A percentile compares a stretch with the other conserved stretches of the same genome.
Evolutionary conservation across 768 basidiomycete species (phyloP).

Genomic region (Leccinum arenicola): DNA sequence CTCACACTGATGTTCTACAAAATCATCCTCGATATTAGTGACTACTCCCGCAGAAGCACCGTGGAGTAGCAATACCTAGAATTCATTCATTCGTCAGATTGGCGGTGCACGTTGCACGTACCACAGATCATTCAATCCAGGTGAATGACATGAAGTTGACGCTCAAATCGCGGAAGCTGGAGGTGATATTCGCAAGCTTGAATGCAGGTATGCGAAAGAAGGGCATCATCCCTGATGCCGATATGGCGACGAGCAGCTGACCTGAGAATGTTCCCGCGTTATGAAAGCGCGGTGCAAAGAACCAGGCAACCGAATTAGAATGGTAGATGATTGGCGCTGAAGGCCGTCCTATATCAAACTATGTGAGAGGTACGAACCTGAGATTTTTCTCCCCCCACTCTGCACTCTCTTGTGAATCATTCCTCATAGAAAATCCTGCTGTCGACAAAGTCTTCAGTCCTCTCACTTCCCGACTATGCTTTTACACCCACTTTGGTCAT

Average conservation of each 20-base stretch:
- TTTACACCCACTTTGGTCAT: background rate
- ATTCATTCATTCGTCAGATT: background rate
- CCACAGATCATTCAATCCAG: background rate
- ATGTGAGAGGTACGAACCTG: background rate
- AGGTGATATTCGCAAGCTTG: background rate
- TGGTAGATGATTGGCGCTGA: background rate
- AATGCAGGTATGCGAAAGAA: slow-evolving; percentile 9
- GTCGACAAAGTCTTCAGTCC: background rate
- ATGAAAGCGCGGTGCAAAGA: background rate
- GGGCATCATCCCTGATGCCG: background rate
- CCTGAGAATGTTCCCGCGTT: background rate
- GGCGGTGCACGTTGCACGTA: background rate
- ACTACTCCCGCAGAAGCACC: background rate
- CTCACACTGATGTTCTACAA: background rate
- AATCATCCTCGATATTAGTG: background rate
- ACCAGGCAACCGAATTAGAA: background rate
- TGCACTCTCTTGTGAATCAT: background rate
- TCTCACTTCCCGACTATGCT: background rate
- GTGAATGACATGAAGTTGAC: background rate
- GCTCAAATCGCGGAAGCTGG: background rate
- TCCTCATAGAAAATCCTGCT: background rate
- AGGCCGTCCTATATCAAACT: background rate
- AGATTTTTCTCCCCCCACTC: background rate
- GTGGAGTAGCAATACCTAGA: background rate
- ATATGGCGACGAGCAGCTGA: background rate